Conservation (phyloP, 257 asterid species). For the Vinca minor region DNA sequence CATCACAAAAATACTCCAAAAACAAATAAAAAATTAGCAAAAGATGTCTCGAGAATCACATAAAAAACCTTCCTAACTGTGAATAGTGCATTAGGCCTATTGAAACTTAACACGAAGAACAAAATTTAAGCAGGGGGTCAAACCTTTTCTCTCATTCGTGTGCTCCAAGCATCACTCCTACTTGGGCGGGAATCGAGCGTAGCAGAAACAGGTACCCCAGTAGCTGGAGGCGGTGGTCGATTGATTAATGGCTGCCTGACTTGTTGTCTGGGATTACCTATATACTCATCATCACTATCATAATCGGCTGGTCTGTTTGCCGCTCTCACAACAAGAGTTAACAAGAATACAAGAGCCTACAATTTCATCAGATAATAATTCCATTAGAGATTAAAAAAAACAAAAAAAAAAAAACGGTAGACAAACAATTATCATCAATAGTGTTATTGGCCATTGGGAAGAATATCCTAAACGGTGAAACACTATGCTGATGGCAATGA, state of each 20-base stretch:
- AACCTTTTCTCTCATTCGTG: conserved; percentile 98
- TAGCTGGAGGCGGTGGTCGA: conserved; percentile 56
- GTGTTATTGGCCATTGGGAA: neutral
- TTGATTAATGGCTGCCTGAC: conserved; percentile 76
- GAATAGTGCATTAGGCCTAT: neutral
- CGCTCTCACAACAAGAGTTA: conserved; percentile 85
- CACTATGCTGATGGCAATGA: neutral
- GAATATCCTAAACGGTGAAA: neutral
- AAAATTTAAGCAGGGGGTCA: neutral
- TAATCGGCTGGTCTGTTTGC: conserved; percentile 81
- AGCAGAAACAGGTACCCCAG: conserved; percentile 68
- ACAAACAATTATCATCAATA: neutral
- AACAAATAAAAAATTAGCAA: neutral
- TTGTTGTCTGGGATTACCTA: conserved; percentile 64
- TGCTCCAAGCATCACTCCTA: conserved; percentile 96
- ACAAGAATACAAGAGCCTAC: conserved; percentile 85
- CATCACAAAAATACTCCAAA: neutral
- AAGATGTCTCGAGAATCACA: neutral
- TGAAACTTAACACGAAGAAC: neutral
- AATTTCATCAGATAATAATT: conserved; percentile 12
- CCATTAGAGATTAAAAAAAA: conserved; percentile 3
- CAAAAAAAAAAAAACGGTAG: too few species aligned
- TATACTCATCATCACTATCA: conserved; percentile 95
- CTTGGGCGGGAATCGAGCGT: conserved; percentile 80
- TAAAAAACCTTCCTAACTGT: neutral